Percentiles rank a stretch among this genome's conserved stretches.
phyloP scores from a whole-genome alignment of 2,329 filamentous ascomycete genomes.

The Fusarium sp. region DNA sequence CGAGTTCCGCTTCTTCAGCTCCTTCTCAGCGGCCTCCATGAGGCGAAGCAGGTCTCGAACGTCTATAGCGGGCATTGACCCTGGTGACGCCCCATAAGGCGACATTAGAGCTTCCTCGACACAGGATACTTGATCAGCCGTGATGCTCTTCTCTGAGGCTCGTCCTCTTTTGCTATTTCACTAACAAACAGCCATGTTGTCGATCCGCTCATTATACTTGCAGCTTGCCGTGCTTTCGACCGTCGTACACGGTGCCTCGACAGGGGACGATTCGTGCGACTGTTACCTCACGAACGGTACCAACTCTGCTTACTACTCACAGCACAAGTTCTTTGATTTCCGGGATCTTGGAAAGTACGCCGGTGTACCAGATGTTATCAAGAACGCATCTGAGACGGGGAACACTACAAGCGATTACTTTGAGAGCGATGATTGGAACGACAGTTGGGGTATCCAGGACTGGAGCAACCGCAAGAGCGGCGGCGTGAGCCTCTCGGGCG shows the following conservation, averaged over 20 bases:
- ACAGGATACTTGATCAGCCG: neutral
- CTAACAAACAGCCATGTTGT: conserved; percentile 14
- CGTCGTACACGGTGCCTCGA: conserved; percentile 8
- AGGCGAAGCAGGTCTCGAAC: conserved; percentile 39
- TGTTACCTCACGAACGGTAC: conserved; percentile 63
- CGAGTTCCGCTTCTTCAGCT: neutral
- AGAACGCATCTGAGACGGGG: conserved; percentile 43
- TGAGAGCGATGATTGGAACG: conserved; percentile 49
- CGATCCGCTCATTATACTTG: conserved; percentile 3
- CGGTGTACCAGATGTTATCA: conserved; percentile 49
- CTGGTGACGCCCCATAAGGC: neutral
- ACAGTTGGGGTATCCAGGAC: conserved; percentile 53
- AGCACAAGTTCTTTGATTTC: conserved; percentile 65
- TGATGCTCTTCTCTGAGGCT: neutral
- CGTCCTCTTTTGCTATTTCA: neutral
- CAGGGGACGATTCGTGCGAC: conserved; percentile 53
- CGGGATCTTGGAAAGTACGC: conserved; percentile 56
- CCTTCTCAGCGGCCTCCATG: conserved; percentile 26
- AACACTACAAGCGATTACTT: conserved; percentile 56
- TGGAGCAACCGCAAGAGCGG: conserved; percentile 57
- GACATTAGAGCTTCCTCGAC: conserved; percentile 2
- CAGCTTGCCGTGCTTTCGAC: conserved; percentile 15
- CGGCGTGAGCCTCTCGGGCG: conserved; percentile 41
- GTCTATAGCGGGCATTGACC: conserved; percentile 14
- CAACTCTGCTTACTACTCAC: conserved; percentile 56